Evolutionary conservation across 306 rosid genomes (phyloP).

Genomic region (Biancaea sappan): DNA sequence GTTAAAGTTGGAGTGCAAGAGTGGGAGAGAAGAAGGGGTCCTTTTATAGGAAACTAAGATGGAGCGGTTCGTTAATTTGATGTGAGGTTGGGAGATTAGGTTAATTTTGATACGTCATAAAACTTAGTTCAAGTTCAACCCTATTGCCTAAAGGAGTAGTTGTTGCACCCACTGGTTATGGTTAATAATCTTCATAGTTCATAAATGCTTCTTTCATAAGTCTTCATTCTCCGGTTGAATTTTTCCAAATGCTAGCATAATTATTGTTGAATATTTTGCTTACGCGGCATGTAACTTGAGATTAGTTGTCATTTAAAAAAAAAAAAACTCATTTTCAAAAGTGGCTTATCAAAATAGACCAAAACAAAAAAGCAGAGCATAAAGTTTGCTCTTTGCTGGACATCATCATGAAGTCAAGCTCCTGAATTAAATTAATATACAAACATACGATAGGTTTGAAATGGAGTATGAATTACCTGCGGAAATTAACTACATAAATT

Average conservation of each 20-base stretch:
- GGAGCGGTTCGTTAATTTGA: constrained; percentile 25
- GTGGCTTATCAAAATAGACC: constrained; percentile 32
- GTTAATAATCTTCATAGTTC: constrained; percentile 42
- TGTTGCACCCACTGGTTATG: constrained; percentile 92
- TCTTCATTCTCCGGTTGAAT: constrained; percentile 47
- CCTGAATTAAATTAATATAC: neutral
- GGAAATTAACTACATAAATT: constrained; percentile 18
- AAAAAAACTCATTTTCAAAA: no score
- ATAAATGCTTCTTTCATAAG: constrained; percentile 68
- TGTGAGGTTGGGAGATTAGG: constrained; percentile 73
- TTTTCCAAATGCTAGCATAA: constrained; percentile 30
- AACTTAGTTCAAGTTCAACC: constrained; percentile 79
- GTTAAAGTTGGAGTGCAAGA: constrained; percentile 35
- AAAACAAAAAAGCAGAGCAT: constrained; percentile 3
- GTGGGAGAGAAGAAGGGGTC: constrained; percentile 18
- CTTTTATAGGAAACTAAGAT: constrained; percentile 45
- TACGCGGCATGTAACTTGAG: neutral
- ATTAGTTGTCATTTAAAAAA: no score
- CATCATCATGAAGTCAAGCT: constrained; percentile 22
- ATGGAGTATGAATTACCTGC: constrained; percentile 23
- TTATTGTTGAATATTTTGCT: constrained; percentile 30
- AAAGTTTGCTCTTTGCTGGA: neutral
- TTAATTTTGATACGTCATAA: constrained; percentile 35
- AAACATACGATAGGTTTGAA: neutral
- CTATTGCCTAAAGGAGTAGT: constrained; percentile 72